Conservation (phyloP, 2,329 filamentous ascomycete species). For the Aureobasidium mangrovei region DNA sequence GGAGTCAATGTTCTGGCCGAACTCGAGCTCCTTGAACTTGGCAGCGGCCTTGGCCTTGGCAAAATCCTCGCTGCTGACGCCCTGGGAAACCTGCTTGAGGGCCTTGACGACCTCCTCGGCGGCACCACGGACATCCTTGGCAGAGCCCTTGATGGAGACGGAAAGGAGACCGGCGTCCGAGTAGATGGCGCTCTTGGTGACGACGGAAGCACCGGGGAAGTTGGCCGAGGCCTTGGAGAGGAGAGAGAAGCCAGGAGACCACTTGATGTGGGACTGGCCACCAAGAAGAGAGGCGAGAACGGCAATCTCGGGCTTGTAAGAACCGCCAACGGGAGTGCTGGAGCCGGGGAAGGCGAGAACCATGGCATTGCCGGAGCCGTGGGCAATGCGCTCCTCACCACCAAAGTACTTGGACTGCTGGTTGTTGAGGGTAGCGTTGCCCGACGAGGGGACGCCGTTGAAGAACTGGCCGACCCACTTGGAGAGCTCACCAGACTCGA, state of each 20-base stretch:
- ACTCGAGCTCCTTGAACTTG: constrained; percentile 84
- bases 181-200: constrained; percentile 74
- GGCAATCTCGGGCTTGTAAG: constrained; percentile 81
- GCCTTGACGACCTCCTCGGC: constrained; percentile 70
- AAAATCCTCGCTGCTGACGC: constrained; percentile 73
- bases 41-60: constrained; percentile 86
- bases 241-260: constrained; percentile 85
- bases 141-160: constrained; percentile 69
- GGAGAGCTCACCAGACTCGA: constrained; percentile 62
- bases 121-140: constrained; percentile 61
- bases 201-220: constrained; percentile 57
- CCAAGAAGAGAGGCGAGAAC: constrained; percentile 85
- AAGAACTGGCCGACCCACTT: constrained; percentile 97
- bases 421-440: constrained; percentile 47
- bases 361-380: constrained; percentile 67
- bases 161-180: constrained; percentile 88
- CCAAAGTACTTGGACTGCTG: constrained; percentile 79
- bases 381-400: constrained; percentile 83
- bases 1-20: constrained; percentile 65
- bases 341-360: constrained; percentile 91
- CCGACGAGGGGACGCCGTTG: constrained; percentile 51
- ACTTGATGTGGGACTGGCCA: constrained; percentile 87
- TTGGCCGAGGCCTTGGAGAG: constrained; percentile 69
- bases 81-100: constrained; percentile 65
- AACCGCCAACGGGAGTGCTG: constrained; percentile 59